Percentiles rank a stretch among this genome's conserved stretches.
Conservation (phyloP, 257 asterid genomes). For the Nicotiana noctiflora region DNA sequence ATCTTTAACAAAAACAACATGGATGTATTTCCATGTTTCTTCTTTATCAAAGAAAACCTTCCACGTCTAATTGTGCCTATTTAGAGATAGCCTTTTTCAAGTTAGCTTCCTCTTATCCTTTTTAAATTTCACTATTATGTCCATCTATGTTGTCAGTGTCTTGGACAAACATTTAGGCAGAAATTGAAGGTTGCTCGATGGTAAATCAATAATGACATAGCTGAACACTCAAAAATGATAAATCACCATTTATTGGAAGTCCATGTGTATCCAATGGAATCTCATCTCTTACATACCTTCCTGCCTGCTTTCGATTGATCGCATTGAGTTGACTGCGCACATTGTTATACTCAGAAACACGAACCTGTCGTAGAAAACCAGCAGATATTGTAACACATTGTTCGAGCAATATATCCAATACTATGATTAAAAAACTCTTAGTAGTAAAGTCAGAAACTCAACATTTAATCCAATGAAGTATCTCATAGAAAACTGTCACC, state of each 20-base stretch:
- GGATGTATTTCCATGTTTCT: not conserved
- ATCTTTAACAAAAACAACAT: not conserved
- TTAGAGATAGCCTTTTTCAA: not conserved
- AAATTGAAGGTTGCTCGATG: not conserved
- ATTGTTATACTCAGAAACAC: slow-evolving; percentile 73
- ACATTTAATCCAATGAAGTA: slow-evolving; percentile 4
- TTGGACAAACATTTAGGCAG: not conserved
- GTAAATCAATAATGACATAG: not conserved
- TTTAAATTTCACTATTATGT: not conserved
- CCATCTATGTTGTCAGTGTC: not conserved
- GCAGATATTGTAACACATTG: slow-evolving; percentile 5
- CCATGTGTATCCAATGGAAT: not conserved
- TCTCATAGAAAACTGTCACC: not conserved
- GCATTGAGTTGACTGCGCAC: slow-evolving; percentile 85
- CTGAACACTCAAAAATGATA: not conserved
- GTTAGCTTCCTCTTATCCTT: not conserved
- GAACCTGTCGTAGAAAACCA: slow-evolving; percentile 54
- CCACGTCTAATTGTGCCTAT: not conserved
- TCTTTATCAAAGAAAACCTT: not conserved
- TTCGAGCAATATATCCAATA: not conserved
- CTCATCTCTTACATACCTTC: slow-evolving; percentile 44
- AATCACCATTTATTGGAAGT: not conserved
- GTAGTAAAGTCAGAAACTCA: not conserved
- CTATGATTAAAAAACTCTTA: not conserved
- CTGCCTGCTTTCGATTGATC: slow-evolving; percentile 71